Evolutionary conservation across 805 yeast species (phyloP).

Genomic region (Aciculoconidium aculeatum): DNA sequence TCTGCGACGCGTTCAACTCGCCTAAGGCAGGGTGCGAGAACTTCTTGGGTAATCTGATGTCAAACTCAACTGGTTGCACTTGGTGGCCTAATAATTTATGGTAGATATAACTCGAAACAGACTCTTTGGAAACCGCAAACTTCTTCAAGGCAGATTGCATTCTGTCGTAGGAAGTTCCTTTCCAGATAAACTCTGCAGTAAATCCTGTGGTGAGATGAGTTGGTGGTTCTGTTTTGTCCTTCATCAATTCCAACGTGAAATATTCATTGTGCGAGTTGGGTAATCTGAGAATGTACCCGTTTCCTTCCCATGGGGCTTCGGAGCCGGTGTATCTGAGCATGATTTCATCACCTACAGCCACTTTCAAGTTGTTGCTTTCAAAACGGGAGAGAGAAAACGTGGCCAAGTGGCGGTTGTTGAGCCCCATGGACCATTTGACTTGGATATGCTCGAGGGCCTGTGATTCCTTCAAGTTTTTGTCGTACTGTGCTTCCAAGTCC

Average conservation of each 20-base stretch:
- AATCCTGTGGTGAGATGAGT: conserved; percentile 58
- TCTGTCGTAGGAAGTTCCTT: conserved; percentile 73
- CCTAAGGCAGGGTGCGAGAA: conserved; percentile 65
- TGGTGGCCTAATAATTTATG: conserved; percentile 79
- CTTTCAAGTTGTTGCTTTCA: conserved; percentile 59
- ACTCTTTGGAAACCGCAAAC: conserved; percentile 65
- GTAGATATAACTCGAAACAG: conserved; percentile 70
- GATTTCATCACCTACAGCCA: conserved; percentile 84
- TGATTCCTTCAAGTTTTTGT: conserved; percentile 66
- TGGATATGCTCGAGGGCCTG: conserved; percentile 69
- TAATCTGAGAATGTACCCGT: conserved; percentile 64
- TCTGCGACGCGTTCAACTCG: conserved; percentile 71
- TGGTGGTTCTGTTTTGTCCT: conserved; percentile 35
- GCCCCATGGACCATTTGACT: conserved; percentile 68
- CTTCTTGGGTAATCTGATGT: conserved; percentile 52
- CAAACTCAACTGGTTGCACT: conserved; percentile 56
- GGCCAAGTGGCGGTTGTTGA: conserved; percentile 61
- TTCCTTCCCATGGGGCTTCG: conserved; percentile 61
- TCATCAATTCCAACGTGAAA: conserved; percentile 62
- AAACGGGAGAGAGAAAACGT: conserved; percentile 62
- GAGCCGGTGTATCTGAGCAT: conserved; percentile 57
- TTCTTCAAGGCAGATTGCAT: conserved; percentile 72
- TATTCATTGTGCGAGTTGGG: conserved; percentile 65
- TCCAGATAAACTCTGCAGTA: conserved; percentile 86
- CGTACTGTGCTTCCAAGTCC: conserved; percentile 76